Evolutionary conservation across 1,284 basidiomycete genomes (phyloP).

Genomic region (Cutaneotrichosporon cyanovorans): DNA sequence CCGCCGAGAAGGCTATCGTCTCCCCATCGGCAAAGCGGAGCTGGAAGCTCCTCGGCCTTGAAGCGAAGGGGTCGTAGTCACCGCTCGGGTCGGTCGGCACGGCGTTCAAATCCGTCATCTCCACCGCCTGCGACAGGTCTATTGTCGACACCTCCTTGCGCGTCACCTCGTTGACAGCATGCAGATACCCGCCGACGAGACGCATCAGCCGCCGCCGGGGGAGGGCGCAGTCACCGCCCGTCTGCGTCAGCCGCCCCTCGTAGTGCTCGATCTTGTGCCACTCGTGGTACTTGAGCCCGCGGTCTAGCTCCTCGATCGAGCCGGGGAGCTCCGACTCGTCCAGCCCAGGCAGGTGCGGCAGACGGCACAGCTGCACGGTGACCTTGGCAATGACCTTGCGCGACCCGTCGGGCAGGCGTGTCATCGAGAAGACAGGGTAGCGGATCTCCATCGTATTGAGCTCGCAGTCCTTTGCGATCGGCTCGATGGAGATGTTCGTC

Average conservation of each 20-base stretch:
- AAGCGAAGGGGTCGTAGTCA: slow-evolving; percentile 58
- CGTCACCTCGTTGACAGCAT: slow-evolving; percentile 91
- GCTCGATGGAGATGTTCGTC: slow-evolving; percentile 76
- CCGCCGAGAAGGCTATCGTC: slow-evolving; percentile 82
- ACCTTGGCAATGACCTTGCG: slow-evolving; percentile 61
- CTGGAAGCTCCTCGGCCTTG: slow-evolving; percentile 68
- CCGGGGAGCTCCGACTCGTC: slow-evolving; percentile 70
- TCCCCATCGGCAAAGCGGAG: slow-evolving; percentile 72
- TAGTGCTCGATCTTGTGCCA: slow-evolving; percentile 90
- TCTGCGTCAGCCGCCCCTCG: slow-evolving; percentile 88
- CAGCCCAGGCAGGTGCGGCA: slow-evolving; percentile 80
- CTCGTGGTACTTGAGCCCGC: slow-evolving; percentile 76
- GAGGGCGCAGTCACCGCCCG: slow-evolving; percentile 87
- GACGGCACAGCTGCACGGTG: slow-evolving; percentile 75
- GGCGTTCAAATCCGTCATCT: slow-evolving; percentile 61
- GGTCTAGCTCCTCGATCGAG: slow-evolving; percentile 82
- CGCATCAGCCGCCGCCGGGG: slow-evolving; percentile 83
- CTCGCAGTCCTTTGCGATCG: slow-evolving; percentile 71
- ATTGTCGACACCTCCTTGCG: slow-evolving; percentile 84
- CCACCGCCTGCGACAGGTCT: slow-evolving; percentile 74
- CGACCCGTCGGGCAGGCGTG: slow-evolving; percentile 42
- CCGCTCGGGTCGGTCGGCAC: slow-evolving; percentile 43
- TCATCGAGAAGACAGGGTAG: slow-evolving; percentile 69
- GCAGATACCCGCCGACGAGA: slow-evolving; percentile 73
- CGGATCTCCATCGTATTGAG: slow-evolving; percentile 72